phyloP scores from a whole-genome alignment of 257 asterid species.

The Penstemon newberryi region DNA sequence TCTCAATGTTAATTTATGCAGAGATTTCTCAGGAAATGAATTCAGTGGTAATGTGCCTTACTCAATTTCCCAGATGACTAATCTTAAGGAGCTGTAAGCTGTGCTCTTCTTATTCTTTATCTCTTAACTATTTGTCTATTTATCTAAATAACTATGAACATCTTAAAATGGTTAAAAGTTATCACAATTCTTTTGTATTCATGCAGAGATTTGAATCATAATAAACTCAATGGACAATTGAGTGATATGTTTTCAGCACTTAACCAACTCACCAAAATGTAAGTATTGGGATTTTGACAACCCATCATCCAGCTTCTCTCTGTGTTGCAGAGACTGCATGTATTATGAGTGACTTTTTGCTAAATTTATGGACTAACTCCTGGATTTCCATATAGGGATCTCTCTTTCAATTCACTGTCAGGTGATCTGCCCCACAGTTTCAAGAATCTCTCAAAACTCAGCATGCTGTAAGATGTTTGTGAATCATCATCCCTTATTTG shows the following conservation, averaged over 20 bases:
- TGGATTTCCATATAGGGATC: constrained; percentile 44
- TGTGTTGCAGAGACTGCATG: background rate
- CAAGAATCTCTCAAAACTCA: constrained; percentile 42
- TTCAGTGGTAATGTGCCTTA: constrained; percentile 50
- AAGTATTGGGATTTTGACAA: constrained; percentile 21
- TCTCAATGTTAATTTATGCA: constrained; percentile 27
- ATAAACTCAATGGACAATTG: constrained; percentile 58
- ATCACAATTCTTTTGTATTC: constrained; percentile 1
- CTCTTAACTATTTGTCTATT: background rate
- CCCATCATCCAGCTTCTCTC: background rate
- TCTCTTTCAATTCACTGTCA: constrained; percentile 50
- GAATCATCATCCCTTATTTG: constrained; percentile 1
- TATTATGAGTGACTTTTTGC: background rate
- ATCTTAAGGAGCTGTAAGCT: constrained; percentile 43
- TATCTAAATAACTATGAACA: background rate
- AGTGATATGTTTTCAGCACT: constrained; percentile 51
- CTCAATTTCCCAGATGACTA: constrained; percentile 55
- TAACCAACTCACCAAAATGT: constrained; percentile 47
- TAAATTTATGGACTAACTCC: constrained; percentile 8
- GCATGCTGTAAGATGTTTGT: constrained; percentile 40
- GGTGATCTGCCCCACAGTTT: constrained; percentile 56
- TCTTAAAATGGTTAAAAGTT: constrained; percentile 20
- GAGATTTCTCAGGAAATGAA: constrained; percentile 46
- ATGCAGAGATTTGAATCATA: constrained; percentile 48
- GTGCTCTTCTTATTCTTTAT: constrained; percentile 6